Base-by-base conservation (phyloP, 208 protist genomes). In the Trypanosoma congolense region DNA sequence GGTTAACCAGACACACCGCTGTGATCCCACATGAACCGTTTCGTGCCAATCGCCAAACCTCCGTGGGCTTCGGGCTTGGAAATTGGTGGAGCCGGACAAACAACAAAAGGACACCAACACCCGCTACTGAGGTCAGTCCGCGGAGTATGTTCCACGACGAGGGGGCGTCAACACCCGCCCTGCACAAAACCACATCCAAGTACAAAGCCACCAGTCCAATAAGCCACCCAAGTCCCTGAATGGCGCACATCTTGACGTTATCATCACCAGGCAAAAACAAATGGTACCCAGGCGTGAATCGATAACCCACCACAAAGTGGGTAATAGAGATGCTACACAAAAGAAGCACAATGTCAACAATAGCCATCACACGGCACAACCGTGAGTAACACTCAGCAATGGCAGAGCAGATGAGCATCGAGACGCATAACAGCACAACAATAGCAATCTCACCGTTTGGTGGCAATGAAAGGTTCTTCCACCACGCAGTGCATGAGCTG, bases 71-170 rank as follows among this genome's bases (percentile, higher is more conserved):
- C 22, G 4, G 42, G 1, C 4, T 38, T 36, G 52, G 26, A 44
- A 69, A 61, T 14, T 55, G 65, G 50, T 78, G 59, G 12, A 82
- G 51, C 10, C 72, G 54, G 16, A 79, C 59, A 38, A 84, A 66
- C 26, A 90, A 43, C 53, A 79, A 66, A 16, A 83, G 62, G 10
- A 61, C 50, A 44, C 58, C 60, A 21, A 82, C 31, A 28, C 71
- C 73, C 43, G 72, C 77, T 21, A 80, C 71, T 44, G 66, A 66
- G 24, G 73, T 65, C 26, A 91, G 45, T 14, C 66, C 76, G 51
- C 65, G 69, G 25, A 65, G 53, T 4, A 85, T 58, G 53, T 87
- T 75, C 78, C 64, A 85, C 28, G 75, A 83, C 16, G 70, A 42
- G 0, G 66, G 63, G 14, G 73, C 51, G 30, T 59, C 55, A 9